Conservation (phyloP, 768 basidiomycete genomes). For the Hygrocybe punicea region DNA sequence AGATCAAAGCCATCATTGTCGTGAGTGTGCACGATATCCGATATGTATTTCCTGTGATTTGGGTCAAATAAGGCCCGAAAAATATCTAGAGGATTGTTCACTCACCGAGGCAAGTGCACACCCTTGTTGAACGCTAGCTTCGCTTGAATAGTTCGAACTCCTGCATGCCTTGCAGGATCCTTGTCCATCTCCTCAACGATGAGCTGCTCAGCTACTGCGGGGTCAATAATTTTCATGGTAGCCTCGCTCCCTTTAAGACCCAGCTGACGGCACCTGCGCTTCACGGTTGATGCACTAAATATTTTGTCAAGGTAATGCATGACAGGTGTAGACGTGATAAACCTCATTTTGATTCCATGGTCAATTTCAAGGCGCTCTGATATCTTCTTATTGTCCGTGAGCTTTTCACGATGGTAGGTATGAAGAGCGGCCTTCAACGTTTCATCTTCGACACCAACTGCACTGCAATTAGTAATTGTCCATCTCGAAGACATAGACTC, state of each 20-base stretch:
- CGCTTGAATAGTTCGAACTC: constrained; percentile 27
- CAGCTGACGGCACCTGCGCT: constrained; percentile 24
- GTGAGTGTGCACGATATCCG: constrained; percentile 19
- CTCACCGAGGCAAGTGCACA: constrained; percentile 25
- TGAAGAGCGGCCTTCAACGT: constrained; percentile 15
- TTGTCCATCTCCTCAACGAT: constrained; percentile 35
- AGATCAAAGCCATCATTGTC: constrained; percentile 23
- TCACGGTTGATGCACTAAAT: constrained; percentile 26
- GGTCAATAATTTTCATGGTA: constrained; percentile 28
- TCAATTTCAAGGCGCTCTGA: constrained; percentile 24
- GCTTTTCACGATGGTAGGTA: constrained; percentile 25
- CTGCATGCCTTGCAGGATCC: constrained; percentile 28
- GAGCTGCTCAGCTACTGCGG: constrained; percentile 32
- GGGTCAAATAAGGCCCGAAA: not conserved
- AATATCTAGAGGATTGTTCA: constrained; percentile 9
- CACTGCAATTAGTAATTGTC: not conserved
- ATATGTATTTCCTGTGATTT: constrained; percentile 9
- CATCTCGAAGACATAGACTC: constrained; percentile 9
- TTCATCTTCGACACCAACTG: constrained; percentile 23
- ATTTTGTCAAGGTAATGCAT: not conserved
- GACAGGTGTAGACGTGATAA: not conserved
- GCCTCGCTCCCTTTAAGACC: constrained; percentile 29
- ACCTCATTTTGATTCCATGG: constrained; percentile 31
- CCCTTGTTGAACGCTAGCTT: constrained; percentile 28
- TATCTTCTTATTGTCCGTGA: constrained; percentile 27